Evolutionary conservation across 148 eudicot genomes (phyloP).

Genomic region (Hydrangea macrophylla): DNA sequence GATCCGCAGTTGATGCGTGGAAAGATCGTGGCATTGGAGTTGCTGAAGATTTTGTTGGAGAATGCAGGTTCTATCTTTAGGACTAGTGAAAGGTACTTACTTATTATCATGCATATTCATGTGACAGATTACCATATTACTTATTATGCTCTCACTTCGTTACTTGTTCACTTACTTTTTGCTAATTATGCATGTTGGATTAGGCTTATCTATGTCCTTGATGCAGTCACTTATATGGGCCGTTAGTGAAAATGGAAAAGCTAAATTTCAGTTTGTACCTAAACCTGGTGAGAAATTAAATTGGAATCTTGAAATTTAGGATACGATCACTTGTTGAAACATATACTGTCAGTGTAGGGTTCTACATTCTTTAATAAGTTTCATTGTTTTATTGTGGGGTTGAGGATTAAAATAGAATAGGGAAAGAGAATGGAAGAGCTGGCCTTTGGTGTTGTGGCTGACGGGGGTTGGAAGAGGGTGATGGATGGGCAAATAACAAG

Average conservation of each 20-base stretch:
- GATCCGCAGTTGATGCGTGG: slow-evolving; percentile 91
- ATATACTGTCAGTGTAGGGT: background rate
- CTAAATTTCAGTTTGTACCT: too few relatives aligned
- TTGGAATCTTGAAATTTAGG: background rate
- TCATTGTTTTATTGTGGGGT: too few relatives aligned
- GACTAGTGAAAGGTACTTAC: slow-evolving; percentile 86
- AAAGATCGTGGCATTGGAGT: slow-evolving; percentile 91
- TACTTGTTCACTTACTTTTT: background rate
- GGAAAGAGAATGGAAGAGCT: background rate
- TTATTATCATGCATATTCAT: background rate
- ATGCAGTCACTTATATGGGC: too few relatives aligned
- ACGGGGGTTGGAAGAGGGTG: background rate
- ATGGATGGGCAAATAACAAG: background rate
- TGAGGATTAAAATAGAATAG: too few relatives aligned
- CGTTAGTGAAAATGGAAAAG: too few relatives aligned
- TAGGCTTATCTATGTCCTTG: too few relatives aligned
- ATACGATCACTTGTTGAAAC: background rate
- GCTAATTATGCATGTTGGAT: background rate
- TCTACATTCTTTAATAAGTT: background rate
- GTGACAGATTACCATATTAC: too few relatives aligned
- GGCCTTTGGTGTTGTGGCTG: background rate
- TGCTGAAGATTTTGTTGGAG: slow-evolving; percentile 98
- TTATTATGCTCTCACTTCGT: background rate
- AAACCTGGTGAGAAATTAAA: too few relatives aligned
- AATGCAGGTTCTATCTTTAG: slow-evolving; percentile 95